These are phyloP conservation scores for Elaeis oleifera DNA, from an alignment of 202 grass and related monocot genomes.

Conservation along the genomic window DNA sequence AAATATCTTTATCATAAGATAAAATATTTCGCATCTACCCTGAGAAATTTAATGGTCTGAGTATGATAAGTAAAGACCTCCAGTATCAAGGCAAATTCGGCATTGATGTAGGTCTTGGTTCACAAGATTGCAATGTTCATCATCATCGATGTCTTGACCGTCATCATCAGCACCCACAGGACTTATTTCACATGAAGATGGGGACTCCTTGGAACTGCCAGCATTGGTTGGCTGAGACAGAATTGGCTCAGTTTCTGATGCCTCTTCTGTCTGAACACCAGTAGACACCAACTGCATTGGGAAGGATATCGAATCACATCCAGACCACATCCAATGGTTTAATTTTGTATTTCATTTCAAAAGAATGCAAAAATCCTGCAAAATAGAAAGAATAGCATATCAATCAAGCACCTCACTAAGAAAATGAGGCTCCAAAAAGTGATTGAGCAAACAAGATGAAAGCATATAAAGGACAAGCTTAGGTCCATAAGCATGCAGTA, in stretches of 20 bases:
- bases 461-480: too few species aligned
- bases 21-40: too few species aligned
- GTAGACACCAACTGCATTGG: conserved; percentile 61
- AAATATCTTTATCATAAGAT: too few species aligned
- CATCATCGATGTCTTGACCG: conserved; percentile 30
- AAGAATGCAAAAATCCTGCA: conserved; percentile 29
- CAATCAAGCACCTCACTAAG: conserved; percentile 1
- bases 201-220: conserved; percentile 23
- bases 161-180: conserved; percentile 27
- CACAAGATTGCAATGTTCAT: conserved; percentile 31
- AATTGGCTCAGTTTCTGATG: conserved; percentile 30
- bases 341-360: conserved; percentile 24
- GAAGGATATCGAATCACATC: conserved; percentile 51
- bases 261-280: conserved; percentile 34
- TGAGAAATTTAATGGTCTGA: conserved; percentile 2
- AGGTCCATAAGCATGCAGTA: too few species aligned
- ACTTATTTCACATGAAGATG: conserved; percentile 55
- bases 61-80: conserved; percentile 44
- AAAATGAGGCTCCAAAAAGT: too few species aligned
- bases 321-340: conserved; percentile 26
- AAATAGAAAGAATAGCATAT: conserved; percentile 1
- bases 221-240: conserved; percentile 17
- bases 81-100: conserved; percentile 89
- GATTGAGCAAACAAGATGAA: too few species aligned
- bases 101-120: conserved; percentile 70